These are phyloP conservation scores for Dysphania ambrosioides DNA, from an alignment of 148 eudicot species.

Conservation along the genomic window DNA sequence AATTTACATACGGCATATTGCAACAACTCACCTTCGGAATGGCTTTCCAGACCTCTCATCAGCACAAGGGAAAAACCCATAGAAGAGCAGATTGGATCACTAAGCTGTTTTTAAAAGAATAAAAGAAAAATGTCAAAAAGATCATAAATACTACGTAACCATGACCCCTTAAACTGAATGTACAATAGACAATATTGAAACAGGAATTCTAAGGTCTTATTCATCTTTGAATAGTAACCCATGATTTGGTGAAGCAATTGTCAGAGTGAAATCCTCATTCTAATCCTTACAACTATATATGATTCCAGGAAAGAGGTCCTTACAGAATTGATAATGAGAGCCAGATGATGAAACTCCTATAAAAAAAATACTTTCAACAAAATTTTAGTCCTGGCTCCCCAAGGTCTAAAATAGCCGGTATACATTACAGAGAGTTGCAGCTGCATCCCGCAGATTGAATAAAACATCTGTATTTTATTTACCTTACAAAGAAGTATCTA, in stretches of 20 bases:
- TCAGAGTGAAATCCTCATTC: background rate
- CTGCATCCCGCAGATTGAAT: too few species aligned
- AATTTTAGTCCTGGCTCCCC: background rate
- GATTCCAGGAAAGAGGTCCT: background rate
- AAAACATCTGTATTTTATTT: background rate
- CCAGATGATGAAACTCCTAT: background rate
- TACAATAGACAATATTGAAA: conserved; percentile 2
- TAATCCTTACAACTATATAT: background rate
- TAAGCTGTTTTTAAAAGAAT: too few species aligned
- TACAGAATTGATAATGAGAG: background rate
- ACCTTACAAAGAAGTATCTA: too few species aligned
- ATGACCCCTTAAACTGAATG: too few species aligned
- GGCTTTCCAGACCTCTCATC: background rate
- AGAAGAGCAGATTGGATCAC: background rate
- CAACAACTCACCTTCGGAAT: background rate
- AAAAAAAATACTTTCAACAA: background rate
- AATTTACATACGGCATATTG: background rate
- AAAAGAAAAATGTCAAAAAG: background rate
- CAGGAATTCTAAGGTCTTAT: background rate
- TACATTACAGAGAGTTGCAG: too few species aligned
- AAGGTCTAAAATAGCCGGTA: background rate
- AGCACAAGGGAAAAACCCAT: background rate
- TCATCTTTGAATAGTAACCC: background rate
- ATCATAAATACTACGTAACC: conserved; percentile 44
- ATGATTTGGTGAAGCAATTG: background rate